Evolutionary conservation across 352 stramenopile species (phyloP).

Genomic region (Phytophthora podocarpi): DNA sequence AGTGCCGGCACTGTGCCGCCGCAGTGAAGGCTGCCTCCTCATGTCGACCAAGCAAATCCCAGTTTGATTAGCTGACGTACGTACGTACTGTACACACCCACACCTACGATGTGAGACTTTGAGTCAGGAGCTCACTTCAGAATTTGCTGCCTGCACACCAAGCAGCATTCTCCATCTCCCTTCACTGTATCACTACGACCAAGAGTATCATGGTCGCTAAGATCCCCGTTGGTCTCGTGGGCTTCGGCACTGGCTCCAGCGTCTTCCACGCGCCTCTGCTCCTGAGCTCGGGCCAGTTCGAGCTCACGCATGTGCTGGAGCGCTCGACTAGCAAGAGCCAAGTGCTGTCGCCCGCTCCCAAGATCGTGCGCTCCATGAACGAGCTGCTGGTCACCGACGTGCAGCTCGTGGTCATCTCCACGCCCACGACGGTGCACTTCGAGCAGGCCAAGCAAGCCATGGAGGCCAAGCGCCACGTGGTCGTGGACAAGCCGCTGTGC

Average conservation of each 20-base stretch:
- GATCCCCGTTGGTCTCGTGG: constrained; percentile 69
- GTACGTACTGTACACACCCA: too few relatives aligned
- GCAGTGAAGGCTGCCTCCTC: not conserved
- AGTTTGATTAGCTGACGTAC: constrained; percentile 10
- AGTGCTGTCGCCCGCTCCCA: constrained; percentile 43
- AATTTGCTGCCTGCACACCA: constrained; percentile 23
- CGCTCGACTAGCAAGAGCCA: constrained; percentile 71
- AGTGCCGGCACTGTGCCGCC: too few relatives aligned
- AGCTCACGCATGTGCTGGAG: constrained; percentile 81
- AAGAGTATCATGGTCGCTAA: too few relatives aligned
- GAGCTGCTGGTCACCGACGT: constrained; percentile 64
- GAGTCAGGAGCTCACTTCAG: constrained; percentile 17
- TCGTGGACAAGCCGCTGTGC: constrained; percentile 80
- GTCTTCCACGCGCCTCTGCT: constrained; percentile 80
- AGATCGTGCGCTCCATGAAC: constrained; percentile 75
- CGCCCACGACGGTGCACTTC: constrained; percentile 76
- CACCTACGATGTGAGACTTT: too few relatives aligned
- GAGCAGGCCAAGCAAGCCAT: constrained; percentile 75
- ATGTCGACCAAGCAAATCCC: too few relatives aligned
- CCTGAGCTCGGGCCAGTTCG: constrained; percentile 58
- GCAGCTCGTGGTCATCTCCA: constrained; percentile 77
- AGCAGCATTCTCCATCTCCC: constrained; percentile 15
- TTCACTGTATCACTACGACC: not conserved
- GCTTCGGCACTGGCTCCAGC: constrained; percentile 72
- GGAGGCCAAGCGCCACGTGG: constrained; percentile 72